Evolutionary conservation across 2,329 filamentous ascomycete species (phyloP).

Genomic region (Diplodia seriata): DNA sequence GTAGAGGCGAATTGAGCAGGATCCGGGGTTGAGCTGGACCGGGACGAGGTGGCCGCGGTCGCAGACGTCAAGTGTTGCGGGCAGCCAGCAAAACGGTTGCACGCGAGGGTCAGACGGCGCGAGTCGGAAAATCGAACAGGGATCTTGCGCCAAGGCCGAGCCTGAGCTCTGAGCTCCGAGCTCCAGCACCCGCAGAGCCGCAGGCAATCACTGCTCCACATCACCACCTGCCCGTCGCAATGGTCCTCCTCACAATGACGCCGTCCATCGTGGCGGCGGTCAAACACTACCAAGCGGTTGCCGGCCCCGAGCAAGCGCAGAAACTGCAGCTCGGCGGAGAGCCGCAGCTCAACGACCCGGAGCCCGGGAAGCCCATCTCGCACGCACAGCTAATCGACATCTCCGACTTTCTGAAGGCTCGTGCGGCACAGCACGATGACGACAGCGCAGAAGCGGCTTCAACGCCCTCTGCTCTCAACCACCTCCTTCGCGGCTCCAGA

Average conservation of each 20-base stretch:
- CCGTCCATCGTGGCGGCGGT: slow-evolving; percentile 70
- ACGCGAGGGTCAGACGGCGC: slow-evolving; percentile 26
- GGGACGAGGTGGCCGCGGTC: slow-evolving; percentile 16
- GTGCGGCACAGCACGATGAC: slow-evolving; percentile 31
- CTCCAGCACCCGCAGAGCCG: slow-evolving; percentile 18
- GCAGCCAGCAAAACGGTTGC: slow-evolving; percentile 27
- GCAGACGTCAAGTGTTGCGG: slow-evolving; percentile 29
- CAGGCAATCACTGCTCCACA: slow-evolving; percentile 22
- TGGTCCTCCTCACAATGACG: slow-evolving; percentile 83
- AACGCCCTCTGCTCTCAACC: slow-evolving; percentile 61
- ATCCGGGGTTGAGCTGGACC: slow-evolving; percentile 18
- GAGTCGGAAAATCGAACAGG: slow-evolving; percentile 32
- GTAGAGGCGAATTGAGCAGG: slow-evolving; percentile 10
- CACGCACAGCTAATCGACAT: slow-evolving; percentile 72
- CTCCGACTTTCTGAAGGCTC: slow-evolving; percentile 60
- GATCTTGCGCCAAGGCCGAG: slow-evolving; percentile 27
- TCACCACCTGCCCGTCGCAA: slow-evolving; percentile 45
- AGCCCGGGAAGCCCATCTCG: slow-evolving; percentile 71
- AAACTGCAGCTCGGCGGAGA: slow-evolving; percentile 48
- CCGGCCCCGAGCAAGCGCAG: slow-evolving; percentile 37
- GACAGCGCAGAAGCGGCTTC: slow-evolving; percentile 1
- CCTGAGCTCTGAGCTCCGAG: slow-evolving; percentile 21
- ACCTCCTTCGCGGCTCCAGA: slow-evolving; percentile 72
- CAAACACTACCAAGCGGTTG: slow-evolving; percentile 41
- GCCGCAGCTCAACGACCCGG: slow-evolving; percentile 58